Percentiles rank a stretch among this genome's conserved stretches.
Conservation (phyloP, 2,329 filamentous ascomycete species). For the Helotiales sp. region DNA sequence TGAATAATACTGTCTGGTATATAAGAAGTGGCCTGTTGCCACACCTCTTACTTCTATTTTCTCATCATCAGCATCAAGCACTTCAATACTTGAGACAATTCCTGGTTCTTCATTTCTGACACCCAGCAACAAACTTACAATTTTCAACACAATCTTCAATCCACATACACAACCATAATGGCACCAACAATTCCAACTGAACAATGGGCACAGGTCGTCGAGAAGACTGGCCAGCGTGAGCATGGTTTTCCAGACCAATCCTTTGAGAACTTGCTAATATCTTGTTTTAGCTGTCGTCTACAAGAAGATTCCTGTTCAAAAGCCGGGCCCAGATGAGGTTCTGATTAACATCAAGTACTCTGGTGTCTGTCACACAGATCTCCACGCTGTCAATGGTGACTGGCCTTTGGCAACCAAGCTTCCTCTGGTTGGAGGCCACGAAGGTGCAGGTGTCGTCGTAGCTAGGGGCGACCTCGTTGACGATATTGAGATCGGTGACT, state of each 20-base stretch:
- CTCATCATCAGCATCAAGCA: conserved; percentile 9
- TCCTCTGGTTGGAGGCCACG: conserved; percentile 80
- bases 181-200: conserved; percentile 63
- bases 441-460: conserved; percentile 81
- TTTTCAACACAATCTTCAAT: conserved; percentile 1
- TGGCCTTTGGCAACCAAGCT: conserved; percentile 85
- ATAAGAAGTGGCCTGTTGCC: conserved; percentile 11
- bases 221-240: conserved; percentile 73
- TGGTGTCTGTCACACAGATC: conserved; percentile 88
- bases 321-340: conserved; percentile 85
- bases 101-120: background rate
- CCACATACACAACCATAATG: conserved; percentile 22
- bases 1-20: too few relatives aligned
- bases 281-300: conserved; percentile 58
- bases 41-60: background rate
- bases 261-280: conserved; percentile 6
- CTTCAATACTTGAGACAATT: background rate
- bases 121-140: background rate
- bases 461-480: conserved; percentile 73
- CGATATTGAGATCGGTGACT: conserved; percentile 78
- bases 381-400: conserved; percentile 81
- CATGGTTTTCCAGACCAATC: conserved; percentile 23
- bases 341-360: conserved; percentile 90
- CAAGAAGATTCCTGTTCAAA: conserved; percentile 79
- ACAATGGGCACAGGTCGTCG: conserved; percentile 91